Evolutionary conservation across 768 basidiomycete species (phyloP).

Genomic region (Lyophyllum semitale): DNA sequence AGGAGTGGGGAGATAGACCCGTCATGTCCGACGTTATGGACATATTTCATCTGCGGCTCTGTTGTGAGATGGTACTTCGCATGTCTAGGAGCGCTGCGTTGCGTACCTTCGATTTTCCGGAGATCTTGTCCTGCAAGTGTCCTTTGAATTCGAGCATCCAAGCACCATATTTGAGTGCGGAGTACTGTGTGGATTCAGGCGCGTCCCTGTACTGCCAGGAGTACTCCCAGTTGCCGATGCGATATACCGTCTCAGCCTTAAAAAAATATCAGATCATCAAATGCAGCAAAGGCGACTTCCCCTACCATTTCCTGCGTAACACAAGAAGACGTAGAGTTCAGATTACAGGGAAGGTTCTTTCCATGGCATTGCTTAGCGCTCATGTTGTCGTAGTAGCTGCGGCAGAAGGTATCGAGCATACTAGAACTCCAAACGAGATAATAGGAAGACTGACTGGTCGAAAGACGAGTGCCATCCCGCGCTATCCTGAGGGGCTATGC

Average conservation of each 20-base stretch:
- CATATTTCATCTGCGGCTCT: conserved; percentile 7
- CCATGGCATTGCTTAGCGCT: conserved; percentile 52
- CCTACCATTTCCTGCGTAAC: conserved; percentile 42
- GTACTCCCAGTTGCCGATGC: conserved; percentile 65
- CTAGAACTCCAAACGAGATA: neutral
- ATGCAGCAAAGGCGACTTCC: neutral
- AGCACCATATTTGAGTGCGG: conserved; percentile 45
- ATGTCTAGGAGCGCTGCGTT: neutral
- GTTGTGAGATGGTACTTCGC: neutral
- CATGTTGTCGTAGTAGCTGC: conserved; percentile 53
- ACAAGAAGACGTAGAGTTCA: conserved; percentile 44
- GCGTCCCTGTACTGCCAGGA: conserved; percentile 52
- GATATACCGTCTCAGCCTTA: conserved; percentile 52
- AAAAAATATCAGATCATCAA: neutral
- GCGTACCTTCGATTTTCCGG: conserved; percentile 35
- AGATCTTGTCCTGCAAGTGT: conserved; percentile 38
- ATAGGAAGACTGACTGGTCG: conserved; percentile 41
- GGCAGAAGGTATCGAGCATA: neutral
- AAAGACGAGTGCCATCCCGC: conserved; percentile 53
- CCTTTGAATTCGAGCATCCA: conserved; percentile 47
- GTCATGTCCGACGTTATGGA: conserved; percentile 45
- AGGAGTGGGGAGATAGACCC: conserved; percentile 51
- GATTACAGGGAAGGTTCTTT: conserved; percentile 45
- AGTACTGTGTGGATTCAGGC: conserved; percentile 41
- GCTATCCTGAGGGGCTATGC: conserved; percentile 37